These are phyloP conservation scores for Entomortierella beljakovae DNA, from an alignment of 192 early-diverging fungal genomes.

Conservation along the genomic window DNA sequence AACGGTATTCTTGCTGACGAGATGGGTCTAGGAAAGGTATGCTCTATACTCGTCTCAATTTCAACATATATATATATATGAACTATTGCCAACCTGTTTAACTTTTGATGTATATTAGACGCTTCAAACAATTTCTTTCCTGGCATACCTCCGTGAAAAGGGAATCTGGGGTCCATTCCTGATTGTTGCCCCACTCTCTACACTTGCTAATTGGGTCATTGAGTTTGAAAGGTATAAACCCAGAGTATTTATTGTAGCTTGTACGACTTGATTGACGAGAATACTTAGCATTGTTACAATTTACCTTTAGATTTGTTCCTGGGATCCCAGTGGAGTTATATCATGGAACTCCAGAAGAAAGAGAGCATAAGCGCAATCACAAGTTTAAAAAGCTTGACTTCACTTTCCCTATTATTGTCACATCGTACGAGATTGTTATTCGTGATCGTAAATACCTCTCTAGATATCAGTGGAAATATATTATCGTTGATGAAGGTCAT, in stretches of 20 bases:
- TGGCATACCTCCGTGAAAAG: constrained; percentile 83
- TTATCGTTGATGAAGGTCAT: constrained; percentile 97
- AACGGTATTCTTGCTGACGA: constrained; percentile 98
- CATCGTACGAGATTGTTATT: constrained; percentile 92
- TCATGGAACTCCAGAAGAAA: constrained; percentile 82
- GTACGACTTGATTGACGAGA: not conserved
- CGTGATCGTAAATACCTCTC: constrained; percentile 82
- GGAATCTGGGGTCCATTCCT: constrained; percentile 90
- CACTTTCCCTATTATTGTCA: constrained; percentile 87
- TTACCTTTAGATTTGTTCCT: constrained; percentile 76
- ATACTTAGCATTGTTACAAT: not conserved
- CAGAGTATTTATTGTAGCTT: not conserved
- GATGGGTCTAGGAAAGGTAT: constrained; percentile 91
- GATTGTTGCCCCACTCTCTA: constrained; percentile 90
- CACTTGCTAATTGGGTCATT: constrained; percentile 91
- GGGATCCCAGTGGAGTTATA: constrained; percentile 84
- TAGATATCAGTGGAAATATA: constrained; percentile 85
- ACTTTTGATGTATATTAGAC: constrained; percentile 66
- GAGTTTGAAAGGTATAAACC: constrained; percentile 82
- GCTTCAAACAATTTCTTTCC: constrained; percentile 92
- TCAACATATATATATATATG: not conserved
- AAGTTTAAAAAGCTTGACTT: constrained; percentile 71
- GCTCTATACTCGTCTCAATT: not conserved
- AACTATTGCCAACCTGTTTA: not conserved
- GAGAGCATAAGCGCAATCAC: constrained; percentile 74